Conservation (phyloP, 2,329 filamentous ascomycete species). For the Aureobasidium namibiae region DNA sequence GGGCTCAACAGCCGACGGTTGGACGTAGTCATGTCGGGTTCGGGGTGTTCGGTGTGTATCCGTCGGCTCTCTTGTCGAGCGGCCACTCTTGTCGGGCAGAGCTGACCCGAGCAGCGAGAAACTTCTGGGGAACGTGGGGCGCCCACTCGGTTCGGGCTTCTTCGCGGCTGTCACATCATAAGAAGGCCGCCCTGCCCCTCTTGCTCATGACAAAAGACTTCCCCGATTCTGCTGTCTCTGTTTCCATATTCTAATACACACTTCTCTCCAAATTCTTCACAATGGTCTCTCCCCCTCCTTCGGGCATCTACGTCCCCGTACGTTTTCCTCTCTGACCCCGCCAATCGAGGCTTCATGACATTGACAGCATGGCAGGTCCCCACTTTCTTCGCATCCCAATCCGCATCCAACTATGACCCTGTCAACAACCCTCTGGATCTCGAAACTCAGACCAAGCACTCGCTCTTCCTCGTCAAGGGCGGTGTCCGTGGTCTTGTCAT, state of each 20-base stretch:
- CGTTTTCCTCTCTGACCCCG: not conserved
- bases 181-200: not conserved
- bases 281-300: conserved; percentile 35
- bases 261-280: not conserved
- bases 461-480: conserved; percentile 50
- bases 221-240: not conserved
- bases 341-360: not conserved
- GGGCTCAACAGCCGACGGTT: conserved; percentile 1
- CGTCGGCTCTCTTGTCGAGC: not conserved
- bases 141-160: not conserved
- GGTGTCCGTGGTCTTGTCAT: conserved; percentile 55
- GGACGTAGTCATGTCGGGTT: not conserved
- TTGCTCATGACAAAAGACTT: not conserved
- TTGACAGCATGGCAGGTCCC: conserved; percentile 35
- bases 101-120: not conserved
- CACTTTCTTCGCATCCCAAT: conserved; percentile 53
- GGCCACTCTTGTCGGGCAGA: not conserved
- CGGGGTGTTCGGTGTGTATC: not conserved
- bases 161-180: not conserved
- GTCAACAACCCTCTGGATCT: conserved; percentile 48
- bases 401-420: conserved; percentile 34
- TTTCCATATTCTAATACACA: not conserved
- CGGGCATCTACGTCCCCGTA: conserved; percentile 48
- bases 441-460: conserved; percentile 50
- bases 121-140: conserved; percentile 8